Evolutionary conservation across 306 rosid species (phyloP).

Genomic region (Fagus sylvatica): DNA sequence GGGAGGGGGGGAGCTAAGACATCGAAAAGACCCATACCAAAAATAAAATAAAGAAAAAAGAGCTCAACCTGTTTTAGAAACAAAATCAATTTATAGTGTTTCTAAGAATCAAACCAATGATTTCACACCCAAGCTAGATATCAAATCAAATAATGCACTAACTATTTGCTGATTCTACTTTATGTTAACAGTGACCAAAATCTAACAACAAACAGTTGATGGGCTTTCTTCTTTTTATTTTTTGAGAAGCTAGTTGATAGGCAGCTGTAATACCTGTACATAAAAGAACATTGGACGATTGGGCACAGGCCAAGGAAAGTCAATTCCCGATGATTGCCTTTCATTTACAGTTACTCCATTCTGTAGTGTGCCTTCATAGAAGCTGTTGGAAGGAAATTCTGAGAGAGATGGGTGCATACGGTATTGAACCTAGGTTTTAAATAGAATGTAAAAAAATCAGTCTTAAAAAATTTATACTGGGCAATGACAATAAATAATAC

Average conservation of each 20-base stretch:
- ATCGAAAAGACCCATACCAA: background rate
- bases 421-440: conserved; percentile 78
- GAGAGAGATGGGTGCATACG: conserved; percentile 99
- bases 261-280: conserved; percentile 69
- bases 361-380: conserved; percentile 97
- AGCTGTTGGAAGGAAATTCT: conserved; percentile 97
- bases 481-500: background rate
- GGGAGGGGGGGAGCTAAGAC: background rate
- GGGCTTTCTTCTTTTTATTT: too few species aligned
- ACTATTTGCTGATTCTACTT: background rate
- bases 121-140: background rate
- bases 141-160: conserved; percentile 1
- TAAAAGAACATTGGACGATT: conserved; percentile 99
- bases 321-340: conserved; percentile 92
- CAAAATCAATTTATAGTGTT: background rate
- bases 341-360: conserved; percentile 97
- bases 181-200: background rate
- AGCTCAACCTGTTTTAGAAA: background rate
- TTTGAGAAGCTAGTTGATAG: background rate
- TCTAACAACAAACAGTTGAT: background rate
- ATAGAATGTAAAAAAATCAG: conserved; percentile 10
- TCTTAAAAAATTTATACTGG: background rate
- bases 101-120: background rate
- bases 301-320: conserved; percentile 99
- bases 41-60: background rate